phyloP scores from a whole-genome alignment of 371 early-diverging fungal genomes.

The Mortierella sp. region DNA sequence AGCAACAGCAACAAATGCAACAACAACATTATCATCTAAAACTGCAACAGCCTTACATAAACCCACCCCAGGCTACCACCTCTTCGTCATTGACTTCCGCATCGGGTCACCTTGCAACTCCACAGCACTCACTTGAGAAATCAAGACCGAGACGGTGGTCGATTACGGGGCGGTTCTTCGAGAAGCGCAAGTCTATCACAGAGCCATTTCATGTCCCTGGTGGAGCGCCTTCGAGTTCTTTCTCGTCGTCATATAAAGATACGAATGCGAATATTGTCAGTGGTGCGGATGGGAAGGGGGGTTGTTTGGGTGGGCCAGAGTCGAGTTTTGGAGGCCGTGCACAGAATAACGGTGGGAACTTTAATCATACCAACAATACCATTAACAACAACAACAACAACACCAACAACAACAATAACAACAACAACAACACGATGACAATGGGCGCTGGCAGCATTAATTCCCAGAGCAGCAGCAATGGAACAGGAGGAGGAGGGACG shows the following conservation, averaged over 20 bases:
- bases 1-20: background rate
- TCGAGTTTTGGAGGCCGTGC: background rate
- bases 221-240: background rate
- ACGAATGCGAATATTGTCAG: constrained; percentile 7
- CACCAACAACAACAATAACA: background rate
- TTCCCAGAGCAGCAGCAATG: background rate
- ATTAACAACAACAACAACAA: background rate
- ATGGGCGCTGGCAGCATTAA: background rate
- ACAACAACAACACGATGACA: background rate
- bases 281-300: background rate
- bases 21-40: background rate
- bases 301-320: background rate
- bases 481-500: background rate
- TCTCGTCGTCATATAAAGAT: background rate
- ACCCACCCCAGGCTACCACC: background rate
- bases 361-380: background rate
- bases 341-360: background rate
- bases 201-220: constrained; percentile 16
- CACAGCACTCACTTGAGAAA: constrained; percentile 11
- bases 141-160: constrained; percentile 32
- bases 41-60: background rate
- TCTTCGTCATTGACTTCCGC: constrained; percentile 10
- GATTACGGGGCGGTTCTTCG: constrained; percentile 36
- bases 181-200: constrained; percentile 25
- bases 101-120: background rate